These are phyloP conservation scores for Lodderomyces orthopsilosis DNA, from an alignment of 1,139 yeast genomes.

Conservation along the genomic window DNA sequence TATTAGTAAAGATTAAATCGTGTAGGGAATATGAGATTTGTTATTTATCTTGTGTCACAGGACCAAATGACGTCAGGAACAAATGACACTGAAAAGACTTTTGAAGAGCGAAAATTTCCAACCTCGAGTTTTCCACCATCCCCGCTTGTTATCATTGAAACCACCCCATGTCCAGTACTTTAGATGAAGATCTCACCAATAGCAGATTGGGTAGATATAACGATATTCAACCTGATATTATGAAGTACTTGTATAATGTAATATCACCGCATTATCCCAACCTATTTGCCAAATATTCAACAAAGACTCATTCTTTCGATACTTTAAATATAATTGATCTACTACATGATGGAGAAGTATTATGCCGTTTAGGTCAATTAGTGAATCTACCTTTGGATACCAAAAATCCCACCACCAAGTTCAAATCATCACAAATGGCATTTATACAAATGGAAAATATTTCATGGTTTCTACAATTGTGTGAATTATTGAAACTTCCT, in stretches of 20 bases:
- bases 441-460: slow-evolving; percentile 90
- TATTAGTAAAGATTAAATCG: too few relatives aligned
- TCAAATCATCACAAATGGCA: slow-evolving; percentile 70
- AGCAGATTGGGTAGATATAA: slow-evolving; percentile 51
- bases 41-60: too few relatives aligned
- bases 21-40: too few relatives aligned
- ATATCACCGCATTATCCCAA: slow-evolving; percentile 11
- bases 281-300: slow-evolving; percentile 12
- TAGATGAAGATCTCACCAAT: slow-evolving; percentile 54
- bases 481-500: slow-evolving; percentile 65
- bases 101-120: background rate
- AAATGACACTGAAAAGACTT: too few relatives aligned
- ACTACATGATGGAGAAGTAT: slow-evolving; percentile 62
- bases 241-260: slow-evolving; percentile 43
- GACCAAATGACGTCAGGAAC: background rate
- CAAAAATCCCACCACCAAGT: slow-evolving; percentile 39
- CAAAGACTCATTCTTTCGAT: background rate
- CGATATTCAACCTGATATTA: slow-evolving; percentile 44
- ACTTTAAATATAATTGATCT: slow-evolving; percentile 30
- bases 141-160: too few relatives aligned
- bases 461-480: slow-evolving; percentile 62
- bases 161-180: slow-evolving; percentile 24
- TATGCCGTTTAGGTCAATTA: slow-evolving; percentile 50
- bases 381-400: slow-evolving; percentile 26
- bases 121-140: too few relatives aligned